These are phyloP conservation scores for Ceratobasidium theobromae DNA, from an alignment of 1,284 basidiomycete species.

Conservation along the genomic window DNA sequence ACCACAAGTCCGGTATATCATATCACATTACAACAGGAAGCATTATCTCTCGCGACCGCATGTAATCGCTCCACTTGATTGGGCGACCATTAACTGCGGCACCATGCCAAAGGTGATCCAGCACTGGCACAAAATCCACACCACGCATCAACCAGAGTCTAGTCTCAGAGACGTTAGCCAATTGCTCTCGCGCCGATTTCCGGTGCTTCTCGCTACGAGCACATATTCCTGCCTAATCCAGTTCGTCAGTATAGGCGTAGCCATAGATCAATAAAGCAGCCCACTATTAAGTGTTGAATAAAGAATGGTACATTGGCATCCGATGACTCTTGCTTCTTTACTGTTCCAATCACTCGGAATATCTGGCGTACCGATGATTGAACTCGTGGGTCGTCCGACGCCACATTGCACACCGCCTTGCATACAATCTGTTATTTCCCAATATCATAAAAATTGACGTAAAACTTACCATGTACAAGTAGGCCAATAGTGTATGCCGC, in stretches of 20 bases:
- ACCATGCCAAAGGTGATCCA: constrained; percentile 20
- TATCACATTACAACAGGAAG: neutral
- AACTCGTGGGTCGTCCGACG: neutral
- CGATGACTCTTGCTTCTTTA: neutral
- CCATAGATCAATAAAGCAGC: neutral
- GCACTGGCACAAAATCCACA: constrained; percentile 4
- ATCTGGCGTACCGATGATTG: constrained; percentile 9
- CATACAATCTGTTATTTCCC: neutral
- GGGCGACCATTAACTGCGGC: constrained; percentile 5
- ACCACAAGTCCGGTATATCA: no score
- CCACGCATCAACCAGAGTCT: neutral
- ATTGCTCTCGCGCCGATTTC: neutral
- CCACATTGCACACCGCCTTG: neutral
- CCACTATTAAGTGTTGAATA: constrained; percentile 1
- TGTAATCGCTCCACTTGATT: constrained; percentile 4
- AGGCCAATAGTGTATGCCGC: neutral
- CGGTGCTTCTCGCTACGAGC: neutral
- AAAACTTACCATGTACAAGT: constrained; percentile 10
- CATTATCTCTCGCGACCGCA: neutral
- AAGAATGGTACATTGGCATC: neutral
- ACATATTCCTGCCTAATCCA: neutral
- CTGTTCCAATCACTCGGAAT: neutral
- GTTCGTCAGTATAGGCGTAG: neutral
- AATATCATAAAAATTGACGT: neutral
- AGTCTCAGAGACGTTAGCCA: neutral